Evolutionary conservation across 257 asterid genomes (phyloP).

Genomic region (Capsicum rhomboideum): DNA sequence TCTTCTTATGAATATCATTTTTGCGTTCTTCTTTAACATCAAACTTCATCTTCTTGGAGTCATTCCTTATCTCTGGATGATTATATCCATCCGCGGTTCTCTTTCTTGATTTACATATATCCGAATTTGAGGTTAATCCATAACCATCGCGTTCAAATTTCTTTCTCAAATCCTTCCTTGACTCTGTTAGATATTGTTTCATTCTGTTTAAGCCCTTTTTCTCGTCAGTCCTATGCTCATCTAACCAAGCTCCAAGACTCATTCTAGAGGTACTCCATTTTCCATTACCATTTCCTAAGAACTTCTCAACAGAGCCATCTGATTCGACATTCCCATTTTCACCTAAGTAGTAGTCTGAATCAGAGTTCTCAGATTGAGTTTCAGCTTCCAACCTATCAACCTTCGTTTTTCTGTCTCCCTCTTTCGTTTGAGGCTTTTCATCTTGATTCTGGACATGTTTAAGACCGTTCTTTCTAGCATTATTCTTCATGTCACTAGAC

Average conservation of each 20-base stretch:
- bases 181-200: slow-evolving; percentile 26
- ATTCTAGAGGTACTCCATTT: slow-evolving; percentile 14
- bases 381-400: slow-evolving; percentile 23
- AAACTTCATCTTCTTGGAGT: slow-evolving; percentile 17
- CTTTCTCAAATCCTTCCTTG: slow-evolving; percentile 9
- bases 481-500: slow-evolving; percentile 39
- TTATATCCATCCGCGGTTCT: slow-evolving; percentile 20
- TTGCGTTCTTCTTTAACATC: slow-evolving; percentile 21
- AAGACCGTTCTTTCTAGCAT: slow-evolving; percentile 18
- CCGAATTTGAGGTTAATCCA: slow-evolving; percentile 12
- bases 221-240: slow-evolving; percentile 24
- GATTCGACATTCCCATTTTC: slow-evolving; percentile 63
- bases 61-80: slow-evolving; percentile 21
- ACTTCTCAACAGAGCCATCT: slow-evolving; percentile 55
- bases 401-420: slow-evolving; percentile 22
- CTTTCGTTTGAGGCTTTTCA: slow-evolving; percentile 13
- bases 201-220: slow-evolving; percentile 19
- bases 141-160: slow-evolving; percentile 18
- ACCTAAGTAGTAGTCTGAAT: slow-evolving; percentile 82
- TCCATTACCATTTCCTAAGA: slow-evolving; percentile 11
- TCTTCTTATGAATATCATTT: slow-evolving; percentile 30
- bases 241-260: slow-evolving; percentile 15
- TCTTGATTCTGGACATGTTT: slow-evolving; percentile 3
- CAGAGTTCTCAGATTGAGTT: slow-evolving; percentile 49
- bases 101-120: slow-evolving; percentile 30